Evolutionary conservation across 805 yeast genomes (phyloP).

Genomic region (Brettanomyces bruxellensis): DNA sequence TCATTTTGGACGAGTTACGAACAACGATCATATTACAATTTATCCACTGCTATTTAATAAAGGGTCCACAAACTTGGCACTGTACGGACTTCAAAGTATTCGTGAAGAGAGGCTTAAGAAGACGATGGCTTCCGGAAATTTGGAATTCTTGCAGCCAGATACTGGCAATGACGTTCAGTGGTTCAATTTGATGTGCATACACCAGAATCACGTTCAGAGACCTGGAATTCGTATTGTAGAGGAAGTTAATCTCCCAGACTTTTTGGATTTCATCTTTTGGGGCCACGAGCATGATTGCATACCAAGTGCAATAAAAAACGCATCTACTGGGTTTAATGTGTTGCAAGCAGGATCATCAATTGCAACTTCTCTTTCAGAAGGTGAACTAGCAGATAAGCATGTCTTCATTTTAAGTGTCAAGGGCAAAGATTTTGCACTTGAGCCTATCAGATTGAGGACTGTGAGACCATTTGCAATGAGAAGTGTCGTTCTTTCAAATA

Average conservation of each 20-base stretch:
- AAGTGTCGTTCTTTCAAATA: slow-evolving; percentile 46
- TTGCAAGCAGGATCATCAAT: slow-evolving; percentile 92
- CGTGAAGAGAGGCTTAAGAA: slow-evolving; percentile 83
- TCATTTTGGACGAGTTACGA: slow-evolving; percentile 77
- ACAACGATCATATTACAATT: slow-evolving; percentile 65
- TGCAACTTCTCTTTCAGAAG: slow-evolving; percentile 82
- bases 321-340: slow-evolving; percentile 59
- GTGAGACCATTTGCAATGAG: slow-evolving; percentile 79
- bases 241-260: slow-evolving; percentile 72
- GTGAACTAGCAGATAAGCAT: slow-evolving; percentile 69
- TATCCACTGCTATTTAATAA: slow-evolving; percentile 76
- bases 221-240: slow-evolving; percentile 78
- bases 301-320: slow-evolving; percentile 54
- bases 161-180: slow-evolving; percentile 46
- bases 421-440: slow-evolving; percentile 46
- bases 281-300: slow-evolving; percentile 97
- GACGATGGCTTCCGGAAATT: slow-evolving; percentile 72
- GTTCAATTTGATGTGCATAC: slow-evolving; percentile 82
- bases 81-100: slow-evolving; percentile 83
- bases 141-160: slow-evolving; percentile 67
- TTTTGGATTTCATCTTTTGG: slow-evolving; percentile 83
- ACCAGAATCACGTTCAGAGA: slow-evolving; percentile 83
- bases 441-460: slow-evolving; percentile 55
- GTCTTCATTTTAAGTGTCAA: slow-evolving; percentile 63
- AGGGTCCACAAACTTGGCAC: slow-evolving; percentile 71